Evolutionary conservation across 176 grass and related monocot genomes (phyloP), one percentile per base, ranked within the genome.

Genomic region (Otatea glauca): DNA sequence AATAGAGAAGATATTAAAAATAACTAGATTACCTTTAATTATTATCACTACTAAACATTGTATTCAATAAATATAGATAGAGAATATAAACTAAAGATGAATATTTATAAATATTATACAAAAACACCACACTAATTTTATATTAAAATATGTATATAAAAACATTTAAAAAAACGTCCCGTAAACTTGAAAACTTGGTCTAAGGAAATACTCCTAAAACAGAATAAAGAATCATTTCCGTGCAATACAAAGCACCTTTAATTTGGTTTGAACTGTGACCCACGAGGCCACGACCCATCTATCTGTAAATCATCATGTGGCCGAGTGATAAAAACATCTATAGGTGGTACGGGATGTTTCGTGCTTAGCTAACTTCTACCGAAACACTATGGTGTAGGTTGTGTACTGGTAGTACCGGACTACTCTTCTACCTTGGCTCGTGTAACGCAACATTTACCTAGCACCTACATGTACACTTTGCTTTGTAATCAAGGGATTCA

Each of bases 221-320:
- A n/a, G 54, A 18, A 83, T 18, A 9, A 21, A 17, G 17, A 37
- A 76, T 76, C 18, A 54, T 63, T 64, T 35, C 88, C 83, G 64
- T 85, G 58, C 65, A 18, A 70, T 18, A 7, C 83, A 81, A 77
- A 72, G 72, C 77, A 58, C 21, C 72, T 72, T 58, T 86, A 7
- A 24, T 53, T 62, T 24, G 44, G 56, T 54, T 63, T 21, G 23
- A 78, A 79, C 43, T 6, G 35, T 81, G 62, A 12, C 8, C 76
- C 43, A 55, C 58, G 32, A 32, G 3, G 29, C 29, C 1, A 25
- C 39, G 6, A 41, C 39, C 41, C 18, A 61, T 39, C 64, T 34
- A 51, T 76, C 21, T 4, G 34, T 62, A 24, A 54, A 65, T 38
- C 48, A 29, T 23, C 55, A 58, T 13, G 7, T 4, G 5, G 54